Base-by-base conservation (phyloP, 176 grass and related monocot genomes). In the Phyllostachys edulis region DNA sequence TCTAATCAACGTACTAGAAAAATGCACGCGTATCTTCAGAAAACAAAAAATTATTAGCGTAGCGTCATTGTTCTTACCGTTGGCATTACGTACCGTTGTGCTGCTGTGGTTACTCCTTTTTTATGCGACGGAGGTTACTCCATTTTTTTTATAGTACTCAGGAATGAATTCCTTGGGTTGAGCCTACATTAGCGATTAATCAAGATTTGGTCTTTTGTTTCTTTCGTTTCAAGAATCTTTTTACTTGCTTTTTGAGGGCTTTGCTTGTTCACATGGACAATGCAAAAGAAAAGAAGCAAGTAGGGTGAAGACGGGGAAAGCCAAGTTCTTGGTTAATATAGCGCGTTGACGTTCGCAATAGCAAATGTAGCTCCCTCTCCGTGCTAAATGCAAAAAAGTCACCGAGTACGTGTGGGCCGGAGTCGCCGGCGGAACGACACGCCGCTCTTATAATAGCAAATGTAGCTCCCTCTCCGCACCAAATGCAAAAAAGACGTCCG, bases 221-320 rank as follows among this genome's bases (percentile, higher is more conserved):
- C 88, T 45, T 90, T 67, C n/a, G 29, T 52, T 67, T 45, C 79
- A 90, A 72, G 88, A 66, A 49, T 77, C 21, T 0, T 18, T 18
- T n/a, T 16, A 10, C 71, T 54, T 67, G 60, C 38, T 34, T 71
- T 75, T 50, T 23, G 14, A 27, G 18, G 17, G 10, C 61, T 54
- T 85, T 32, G 23, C 67, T 79, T 65, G 44, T 84, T 42, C 21
- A 11, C 60, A 79, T 51, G n/a, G 27, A 63, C 39, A 73, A 67
- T 9, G 49, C 47, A 54, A 47, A 63, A 18, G 3, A 70, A 65
- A 72, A 15, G 18, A 40, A 49, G 36, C 15, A 42, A 29, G 18
- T 27, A 59, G 18, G 50, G 15, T 8, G 63, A 38, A 51, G 40
- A 57, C 29, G 45, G 16, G 57, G 72, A 1, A 41, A 41, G 7